Evolutionary conservation across 2,329 filamentous ascomycete species (phyloP).

Genomic region (Aspergillus aculeatinus): DNA sequence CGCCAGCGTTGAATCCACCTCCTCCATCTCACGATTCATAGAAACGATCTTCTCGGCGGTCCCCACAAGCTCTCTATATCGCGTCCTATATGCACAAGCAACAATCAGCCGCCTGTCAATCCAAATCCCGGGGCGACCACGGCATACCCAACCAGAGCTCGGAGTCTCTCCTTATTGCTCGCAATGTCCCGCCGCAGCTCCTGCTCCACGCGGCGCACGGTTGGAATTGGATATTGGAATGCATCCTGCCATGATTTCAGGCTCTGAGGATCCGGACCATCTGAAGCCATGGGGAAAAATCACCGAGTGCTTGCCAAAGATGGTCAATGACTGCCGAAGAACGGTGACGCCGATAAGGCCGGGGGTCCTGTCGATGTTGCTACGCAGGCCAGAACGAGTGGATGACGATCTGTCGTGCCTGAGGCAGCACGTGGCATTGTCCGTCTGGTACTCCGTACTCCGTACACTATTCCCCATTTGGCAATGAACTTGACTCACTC

Average conservation of each 20-base stretch:
- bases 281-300: conserved; percentile 49
- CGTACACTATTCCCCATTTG: conserved; percentile 9
- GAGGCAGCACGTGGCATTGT: conserved; percentile 20
- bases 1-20: conserved; percentile 69
- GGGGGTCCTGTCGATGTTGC: conserved; percentile 3
- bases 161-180: conserved; percentile 65
- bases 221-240: conserved; percentile 64
- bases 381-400: conserved; percentile 7
- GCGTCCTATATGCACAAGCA: conserved; percentile 46
- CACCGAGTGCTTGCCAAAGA: conserved; percentile 10
- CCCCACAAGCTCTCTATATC: conserved; percentile 84
- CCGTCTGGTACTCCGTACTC: background rate
- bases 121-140: background rate
- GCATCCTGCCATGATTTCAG: conserved; percentile 66
- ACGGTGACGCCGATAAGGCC: background rate
- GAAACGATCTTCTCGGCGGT: conserved; percentile 92
- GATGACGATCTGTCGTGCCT: conserved; percentile 17
- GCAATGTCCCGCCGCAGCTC: conserved; percentile 62
- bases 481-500: conserved; percentile 15
- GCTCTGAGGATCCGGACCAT: conserved; percentile 56
- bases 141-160: conserved; percentile 63
- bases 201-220: conserved; percentile 62
- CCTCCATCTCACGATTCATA: conserved; percentile 77
- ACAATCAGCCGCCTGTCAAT: conserved; percentile 9
- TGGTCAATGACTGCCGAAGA: conserved; percentile 9